A percentile compares a stretch with the other conserved stretches of the same genome.
Conservation (phyloP, 2,329 filamentous ascomycete species). For the Xylariaceae sp. region DNA sequence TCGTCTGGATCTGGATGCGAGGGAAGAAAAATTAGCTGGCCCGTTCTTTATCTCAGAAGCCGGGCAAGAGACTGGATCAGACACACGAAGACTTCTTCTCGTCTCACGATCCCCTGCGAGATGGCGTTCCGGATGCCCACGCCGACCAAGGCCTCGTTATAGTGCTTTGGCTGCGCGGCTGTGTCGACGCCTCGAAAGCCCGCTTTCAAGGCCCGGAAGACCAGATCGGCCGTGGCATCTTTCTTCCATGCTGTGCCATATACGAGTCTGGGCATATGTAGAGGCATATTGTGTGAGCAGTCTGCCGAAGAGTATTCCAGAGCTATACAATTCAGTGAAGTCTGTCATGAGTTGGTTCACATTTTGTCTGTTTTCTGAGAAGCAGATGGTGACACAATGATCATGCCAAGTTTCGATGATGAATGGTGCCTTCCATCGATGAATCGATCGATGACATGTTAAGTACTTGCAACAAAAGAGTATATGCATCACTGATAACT, state of each 20-base stretch:
- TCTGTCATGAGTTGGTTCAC: background rate
- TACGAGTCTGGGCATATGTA: constrained; percentile 49
- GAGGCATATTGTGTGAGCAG: constrained; percentile 19
- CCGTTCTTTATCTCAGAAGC: background rate
- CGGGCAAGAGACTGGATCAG: background rate
- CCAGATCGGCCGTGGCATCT: constrained; percentile 59
- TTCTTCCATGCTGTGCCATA: constrained; percentile 90
- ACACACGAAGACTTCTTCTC: constrained; percentile 59
- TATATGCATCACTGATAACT: no score
- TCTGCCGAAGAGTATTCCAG: background rate
- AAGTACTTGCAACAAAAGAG: no score
- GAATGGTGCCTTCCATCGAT: no score
- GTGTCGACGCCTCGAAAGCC: constrained; percentile 75
- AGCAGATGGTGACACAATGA: background rate
- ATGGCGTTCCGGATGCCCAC: constrained; percentile 60
- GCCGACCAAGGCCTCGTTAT: constrained; percentile 66
- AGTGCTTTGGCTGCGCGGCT: constrained; percentile 72
- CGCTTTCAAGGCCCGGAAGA: constrained; percentile 59
- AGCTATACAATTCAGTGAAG: background rate
- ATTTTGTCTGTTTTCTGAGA: background rate
- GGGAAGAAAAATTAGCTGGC: constrained; percentile 1
- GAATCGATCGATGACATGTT: no score
- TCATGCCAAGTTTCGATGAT: background rate
- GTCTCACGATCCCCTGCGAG: constrained; percentile 50
- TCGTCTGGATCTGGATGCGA: constrained; percentile 64